A percentile compares a stretch with the other conserved stretches of the same genome.
Conservation (phyloP, 495 filamentous ascomycete genomes). For the Hypoxylon intermedium region DNA sequence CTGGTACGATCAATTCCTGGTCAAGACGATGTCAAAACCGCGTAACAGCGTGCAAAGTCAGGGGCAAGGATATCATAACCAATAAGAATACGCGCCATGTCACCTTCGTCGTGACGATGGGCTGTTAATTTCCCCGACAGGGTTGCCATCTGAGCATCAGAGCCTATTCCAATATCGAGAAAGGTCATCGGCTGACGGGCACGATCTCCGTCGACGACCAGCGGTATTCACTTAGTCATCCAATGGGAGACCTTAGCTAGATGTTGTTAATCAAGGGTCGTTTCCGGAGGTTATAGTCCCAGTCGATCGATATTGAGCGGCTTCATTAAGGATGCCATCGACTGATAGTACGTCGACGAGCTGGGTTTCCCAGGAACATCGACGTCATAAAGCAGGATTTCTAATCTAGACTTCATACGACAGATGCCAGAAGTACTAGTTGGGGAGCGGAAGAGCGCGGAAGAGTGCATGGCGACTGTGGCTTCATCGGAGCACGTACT, state of each 20-base stretch:
- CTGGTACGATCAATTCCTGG: constrained; percentile 6
- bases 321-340: constrained; percentile 14
- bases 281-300: constrained; percentile 6
- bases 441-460: not conserved
- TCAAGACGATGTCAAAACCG: constrained; percentile 18
- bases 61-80: constrained; percentile 9
- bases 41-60: constrained; percentile 21
- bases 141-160: not conserved
- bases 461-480: not conserved
- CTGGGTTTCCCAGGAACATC: not conserved
- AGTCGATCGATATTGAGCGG: constrained; percentile 12
- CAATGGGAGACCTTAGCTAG: constrained; percentile 9
- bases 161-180: constrained; percentile 1
- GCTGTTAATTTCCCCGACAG: not conserved
- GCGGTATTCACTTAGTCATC: constrained; percentile 52
- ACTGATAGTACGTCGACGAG: not conserved
- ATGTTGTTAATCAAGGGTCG: constrained; percentile 4
- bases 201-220: constrained; percentile 49
- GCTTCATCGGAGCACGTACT: constrained; percentile 21
- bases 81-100: constrained; percentile 14
- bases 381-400: constrained; percentile 15
- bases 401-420: not conserved
- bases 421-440: not conserved
- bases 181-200: constrained; percentile 7
- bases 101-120: constrained; percentile 5